These are phyloP conservation scores for Hydrangea macrophylla DNA, from an alignment of 148 eudicot species.

Conservation along the genomic window DNA sequence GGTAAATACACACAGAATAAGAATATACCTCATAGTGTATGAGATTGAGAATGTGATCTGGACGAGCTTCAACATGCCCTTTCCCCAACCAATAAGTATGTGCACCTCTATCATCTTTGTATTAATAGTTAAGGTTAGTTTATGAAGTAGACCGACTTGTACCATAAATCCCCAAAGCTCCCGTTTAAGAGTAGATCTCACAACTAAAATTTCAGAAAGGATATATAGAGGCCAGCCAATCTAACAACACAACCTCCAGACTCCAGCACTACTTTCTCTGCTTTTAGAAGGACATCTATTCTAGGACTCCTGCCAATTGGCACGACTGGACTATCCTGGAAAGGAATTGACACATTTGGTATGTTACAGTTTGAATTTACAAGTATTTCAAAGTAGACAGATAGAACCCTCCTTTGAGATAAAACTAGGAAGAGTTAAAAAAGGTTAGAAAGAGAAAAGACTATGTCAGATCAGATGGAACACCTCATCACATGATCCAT, in stretches of 20 bases:
- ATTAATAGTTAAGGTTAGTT: constrained; percentile 41
- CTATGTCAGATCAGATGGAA: constrained; percentile 14
- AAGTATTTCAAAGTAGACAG: not conserved
- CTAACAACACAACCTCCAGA: constrained; percentile 73
- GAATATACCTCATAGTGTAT: constrained; percentile 78
- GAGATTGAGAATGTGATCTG: constrained; percentile 86
- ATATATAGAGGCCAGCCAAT: constrained; percentile 93
- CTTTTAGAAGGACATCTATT: constrained; percentile 71
- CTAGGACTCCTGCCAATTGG: constrained; percentile 78
- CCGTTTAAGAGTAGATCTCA: not conserved
- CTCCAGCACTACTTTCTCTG: constrained; percentile 70
- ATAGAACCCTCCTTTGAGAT: not conserved
- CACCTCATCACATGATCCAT: constrained; percentile 87
- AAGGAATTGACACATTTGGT: not conserved
- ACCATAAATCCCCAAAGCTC: not conserved
- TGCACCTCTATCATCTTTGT: constrained; percentile 90
- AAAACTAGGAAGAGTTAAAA: not conserved
- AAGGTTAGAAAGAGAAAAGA: constrained; percentile 1
- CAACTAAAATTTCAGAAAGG: constrained; percentile 37
- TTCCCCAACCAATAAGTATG: constrained; percentile 78
- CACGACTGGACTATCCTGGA: constrained; percentile 69
- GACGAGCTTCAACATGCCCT: constrained; percentile 65
- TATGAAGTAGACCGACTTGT: not conserved
- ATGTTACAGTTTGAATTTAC: not conserved
- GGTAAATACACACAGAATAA: not conserved